Evolutionary conservation across 2,329 filamentous ascomycete genomes (phyloP), one percentile per base, ranked within the genome.

Genomic region (Phaeosphaeria sp.): DNA sequence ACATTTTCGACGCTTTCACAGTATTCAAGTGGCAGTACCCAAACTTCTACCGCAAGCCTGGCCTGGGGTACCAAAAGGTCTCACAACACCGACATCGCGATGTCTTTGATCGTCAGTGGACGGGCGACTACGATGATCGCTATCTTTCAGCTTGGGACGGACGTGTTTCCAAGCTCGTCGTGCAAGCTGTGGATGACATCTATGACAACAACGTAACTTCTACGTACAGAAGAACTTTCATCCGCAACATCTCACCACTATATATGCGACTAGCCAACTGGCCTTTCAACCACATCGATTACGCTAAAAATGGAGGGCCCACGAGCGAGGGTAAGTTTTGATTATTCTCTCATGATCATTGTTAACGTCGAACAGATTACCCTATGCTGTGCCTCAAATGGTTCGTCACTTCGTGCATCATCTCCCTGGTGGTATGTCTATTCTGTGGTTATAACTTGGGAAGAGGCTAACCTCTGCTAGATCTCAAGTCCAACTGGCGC

Each of bases 131-230:
- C 33, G 72, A 72, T 30, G 72, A 75, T 36, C 68, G 71, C 1
- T 75, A 74, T 42, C 63, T 75, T 17, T 73, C 70, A 9, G 60
- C 69, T 0, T 73, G 55, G 52, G 72, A 75, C 41, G 72, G 72
- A 3, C 69, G 66, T 25, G 54, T 71, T 6, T 69, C 68, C 1
- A 71, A 72, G 42, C 61, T 75, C 2, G 63, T 74, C 3, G 71
- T 75, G 2, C 72, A 75, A 54, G 63, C 69, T 17, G 64, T 68
- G 2, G 72, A 75, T 17, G 69, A 74, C 1, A 72, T 74, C 13
- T 74, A 72, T 47, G 69, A 75, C 41, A 65, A 71, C 21, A 61
- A 65, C 2, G 54, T 59, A 2, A 69, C 66, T 9, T 63, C 60
- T 13, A 74, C 71, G 3, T 72, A 72, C 47, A 63, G 69, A 20